Conservation (phyloP, 768 basidiomycete species). For the Peribolospora kevripleyi region DNA sequence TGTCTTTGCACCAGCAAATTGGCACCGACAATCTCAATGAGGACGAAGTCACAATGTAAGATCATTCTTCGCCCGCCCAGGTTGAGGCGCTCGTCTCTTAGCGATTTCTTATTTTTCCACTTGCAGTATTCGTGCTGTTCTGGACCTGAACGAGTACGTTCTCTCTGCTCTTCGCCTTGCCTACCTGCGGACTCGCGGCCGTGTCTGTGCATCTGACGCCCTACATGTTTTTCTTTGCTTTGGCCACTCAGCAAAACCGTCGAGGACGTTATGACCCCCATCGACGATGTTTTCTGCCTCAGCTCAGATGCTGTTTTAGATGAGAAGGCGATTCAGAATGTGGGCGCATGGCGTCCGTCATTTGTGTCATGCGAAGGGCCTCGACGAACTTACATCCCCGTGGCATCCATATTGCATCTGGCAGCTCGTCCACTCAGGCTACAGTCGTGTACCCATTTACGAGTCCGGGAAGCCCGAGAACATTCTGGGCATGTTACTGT, state of each 20-base stretch:
- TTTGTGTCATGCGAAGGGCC: neutral
- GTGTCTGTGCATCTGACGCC: too few species aligned
- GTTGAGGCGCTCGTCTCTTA: neutral
- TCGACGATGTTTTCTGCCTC: slow-evolving; percentile 67
- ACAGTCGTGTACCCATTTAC: slow-evolving; percentile 79
- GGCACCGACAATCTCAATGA: slow-evolving; percentile 22
- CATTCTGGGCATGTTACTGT: slow-evolving; percentile 61
- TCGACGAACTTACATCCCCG: neutral
- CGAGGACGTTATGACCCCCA: slow-evolving; percentile 52
- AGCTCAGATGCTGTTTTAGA: slow-evolving; percentile 55
- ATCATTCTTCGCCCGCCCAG: slow-evolving; percentile 12
- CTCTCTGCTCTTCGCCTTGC: too few species aligned
- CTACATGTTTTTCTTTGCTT: too few species aligned
- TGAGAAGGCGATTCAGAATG: slow-evolving; percentile 53
- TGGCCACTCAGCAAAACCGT: slow-evolving; percentile 21
- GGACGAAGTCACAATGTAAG: slow-evolving; percentile 19
- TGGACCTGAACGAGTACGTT: slow-evolving; percentile 5
- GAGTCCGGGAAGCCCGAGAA: slow-evolving; percentile 39
- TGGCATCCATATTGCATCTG: slow-evolving; percentile 25
- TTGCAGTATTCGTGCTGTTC: neutral
- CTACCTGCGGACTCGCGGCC: too few species aligned
- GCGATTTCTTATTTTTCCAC: neutral
- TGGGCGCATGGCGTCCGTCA: slow-evolving; percentile 19
- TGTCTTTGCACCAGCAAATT: slow-evolving; percentile 22
- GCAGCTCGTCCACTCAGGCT: slow-evolving; percentile 32